Evolutionary conservation across 495 filamentous ascomycete species (phyloP).

Genomic region (Friedmanniomyces simplex): DNA sequence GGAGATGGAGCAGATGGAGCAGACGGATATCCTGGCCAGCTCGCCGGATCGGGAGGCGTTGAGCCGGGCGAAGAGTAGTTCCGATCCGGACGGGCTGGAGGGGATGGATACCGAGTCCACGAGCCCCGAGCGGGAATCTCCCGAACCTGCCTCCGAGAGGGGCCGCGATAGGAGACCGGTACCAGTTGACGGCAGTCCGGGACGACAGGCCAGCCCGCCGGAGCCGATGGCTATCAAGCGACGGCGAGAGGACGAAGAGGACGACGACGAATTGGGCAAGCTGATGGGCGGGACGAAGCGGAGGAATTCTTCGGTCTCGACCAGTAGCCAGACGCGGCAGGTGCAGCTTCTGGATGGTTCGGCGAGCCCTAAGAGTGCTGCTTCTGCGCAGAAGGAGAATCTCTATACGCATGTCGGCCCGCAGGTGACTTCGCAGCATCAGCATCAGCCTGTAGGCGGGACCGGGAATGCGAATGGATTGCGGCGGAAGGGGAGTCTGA

Average conservation of each 20-base stretch:
- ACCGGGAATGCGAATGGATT: neutral
- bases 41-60: constrained; percentile 11
- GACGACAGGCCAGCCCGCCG: constrained; percentile 7
- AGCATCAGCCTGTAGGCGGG: neutral
- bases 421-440: neutral
- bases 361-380: neutral
- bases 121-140: neutral
- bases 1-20: constrained; percentile 36
- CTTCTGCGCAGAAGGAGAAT: neutral
- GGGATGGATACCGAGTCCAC: neutral
- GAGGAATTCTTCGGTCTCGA: constrained; percentile 18
- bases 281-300: constrained; percentile 31
- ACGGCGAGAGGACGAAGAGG: constrained; percentile 72
- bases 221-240: constrained; percentile 39
- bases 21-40: constrained; percentile 42
- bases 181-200: constrained; percentile 11
- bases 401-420: neutral
- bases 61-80: neutral
- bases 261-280: constrained; percentile 39
- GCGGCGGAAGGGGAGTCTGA: neutral
- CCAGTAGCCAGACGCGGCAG: constrained; percentile 4
- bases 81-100: constrained; percentile 6
- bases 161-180: constrained; percentile 23
- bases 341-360: neutral
- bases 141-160: constrained; percentile 17